These are phyloP conservation scores for Populus deltoides DNA, from an alignment of 345 rosid genomes.

Conservation along the genomic window DNA sequence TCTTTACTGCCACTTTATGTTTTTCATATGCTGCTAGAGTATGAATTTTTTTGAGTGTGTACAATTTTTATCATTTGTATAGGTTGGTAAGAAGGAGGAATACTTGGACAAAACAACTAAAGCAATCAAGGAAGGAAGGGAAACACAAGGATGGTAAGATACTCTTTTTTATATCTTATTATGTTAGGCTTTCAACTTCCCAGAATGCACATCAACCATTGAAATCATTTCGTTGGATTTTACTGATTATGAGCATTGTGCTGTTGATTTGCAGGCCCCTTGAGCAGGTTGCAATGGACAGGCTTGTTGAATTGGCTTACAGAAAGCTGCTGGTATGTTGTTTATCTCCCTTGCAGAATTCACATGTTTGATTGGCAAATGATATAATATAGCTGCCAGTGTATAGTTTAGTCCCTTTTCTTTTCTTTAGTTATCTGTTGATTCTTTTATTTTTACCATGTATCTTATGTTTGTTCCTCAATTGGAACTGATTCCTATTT, in stretches of 20 bases:
- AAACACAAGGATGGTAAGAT: conserved; percentile 37
- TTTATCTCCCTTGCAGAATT: neutral
- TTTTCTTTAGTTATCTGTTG: neutral
- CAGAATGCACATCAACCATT: neutral
- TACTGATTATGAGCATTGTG: neutral
- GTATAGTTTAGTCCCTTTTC: neutral
- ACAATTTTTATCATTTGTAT: neutral
- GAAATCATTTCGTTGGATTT: conserved; percentile 4
- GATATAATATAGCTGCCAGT: neutral
- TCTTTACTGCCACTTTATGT: neutral
- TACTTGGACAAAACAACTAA: conserved; percentile 27
- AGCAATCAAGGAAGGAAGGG: conserved; percentile 34
- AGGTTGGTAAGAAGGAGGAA: conserved; percentile 42
- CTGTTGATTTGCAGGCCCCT: conserved; percentile 37
- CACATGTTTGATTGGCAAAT: neutral
- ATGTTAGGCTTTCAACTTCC: neutral
- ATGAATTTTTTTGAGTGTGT: neutral
- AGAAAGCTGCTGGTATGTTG: conserved; percentile 45
- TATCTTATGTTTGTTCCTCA: neutral
- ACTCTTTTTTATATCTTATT: neutral
- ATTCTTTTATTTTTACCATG: neutral
- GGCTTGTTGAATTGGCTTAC: conserved; percentile 55
- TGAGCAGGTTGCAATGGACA: conserved; percentile 55
- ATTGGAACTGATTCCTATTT: neutral
- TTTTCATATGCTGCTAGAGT: neutral